Percentiles rank a stretch among this genome's conserved stretches.
These are phyloP conservation scores for Fusarium bactridioides DNA, from an alignment of 2,329 filamentous ascomycete genomes.

Conservation along the genomic window DNA sequence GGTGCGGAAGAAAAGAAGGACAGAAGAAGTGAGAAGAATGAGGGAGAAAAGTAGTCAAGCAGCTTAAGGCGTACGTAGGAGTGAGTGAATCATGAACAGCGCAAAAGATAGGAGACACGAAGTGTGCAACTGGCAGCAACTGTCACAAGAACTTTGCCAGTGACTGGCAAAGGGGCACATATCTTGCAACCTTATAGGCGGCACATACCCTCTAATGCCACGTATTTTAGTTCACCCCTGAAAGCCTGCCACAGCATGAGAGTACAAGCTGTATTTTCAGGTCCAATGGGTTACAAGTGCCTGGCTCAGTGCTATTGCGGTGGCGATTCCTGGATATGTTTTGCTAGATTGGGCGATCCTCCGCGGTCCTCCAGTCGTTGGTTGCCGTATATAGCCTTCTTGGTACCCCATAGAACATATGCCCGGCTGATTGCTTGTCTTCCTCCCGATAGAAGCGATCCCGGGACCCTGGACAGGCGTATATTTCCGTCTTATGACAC, in stretches of 20 bases:
- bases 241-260: slow-evolving; percentile 30
- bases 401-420: neutral
- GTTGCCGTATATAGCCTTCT: slow-evolving; percentile 5
- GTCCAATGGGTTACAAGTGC: slow-evolving; percentile 19
- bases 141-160: slow-evolving; percentile 32
- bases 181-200: slow-evolving; percentile 21
- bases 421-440: neutral
- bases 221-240: neutral
- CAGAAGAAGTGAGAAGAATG: neutral
- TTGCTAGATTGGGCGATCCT: neutral
- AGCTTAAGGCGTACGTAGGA: neutral
- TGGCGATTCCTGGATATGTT: neutral
- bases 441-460: neutral
- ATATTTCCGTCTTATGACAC: slow-evolving; percentile 1
- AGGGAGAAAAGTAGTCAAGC: neutral
- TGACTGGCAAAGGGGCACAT: slow-evolving; percentile 15
- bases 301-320: neutral
- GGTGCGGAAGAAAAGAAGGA: neutral
- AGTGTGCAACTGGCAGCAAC: slow-evolving; percentile 31
- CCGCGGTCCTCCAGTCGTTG: slow-evolving; percentile 7
- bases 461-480: neutral
- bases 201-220: neutral
- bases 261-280: slow-evolving; percentile 24
- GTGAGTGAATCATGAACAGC: slow-evolving; percentile 8
- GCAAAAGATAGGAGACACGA: slow-evolving; percentile 10